These are phyloP conservation scores for Ballota nigra DNA, from an alignment of 257 asterid species.

Conservation along the genomic window DNA sequence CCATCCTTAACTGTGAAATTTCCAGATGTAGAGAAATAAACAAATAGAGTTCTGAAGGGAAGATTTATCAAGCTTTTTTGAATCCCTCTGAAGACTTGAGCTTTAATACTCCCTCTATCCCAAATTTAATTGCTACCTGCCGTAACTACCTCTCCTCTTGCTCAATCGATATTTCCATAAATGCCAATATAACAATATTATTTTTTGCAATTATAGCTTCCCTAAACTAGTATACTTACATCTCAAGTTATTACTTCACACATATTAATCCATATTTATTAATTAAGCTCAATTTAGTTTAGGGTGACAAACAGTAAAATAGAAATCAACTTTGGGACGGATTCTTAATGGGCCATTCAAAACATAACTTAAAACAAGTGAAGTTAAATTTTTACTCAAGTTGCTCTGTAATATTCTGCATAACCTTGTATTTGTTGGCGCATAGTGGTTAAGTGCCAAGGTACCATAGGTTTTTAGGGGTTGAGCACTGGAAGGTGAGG, in stretches of 20 bases:
- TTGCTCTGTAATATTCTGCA: not conserved
- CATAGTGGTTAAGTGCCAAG: constrained; percentile 11
- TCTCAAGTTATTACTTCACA: no score
- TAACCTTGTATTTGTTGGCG: constrained; percentile 13
- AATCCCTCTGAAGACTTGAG: constrained; percentile 1
- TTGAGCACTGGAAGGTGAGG: not conserved
- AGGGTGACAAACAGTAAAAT: no score
- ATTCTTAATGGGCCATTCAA: not conserved
- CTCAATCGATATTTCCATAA: no score
- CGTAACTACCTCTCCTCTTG: no score
- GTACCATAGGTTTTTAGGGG: not conserved
- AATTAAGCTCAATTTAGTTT: no score
- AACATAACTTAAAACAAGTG: not conserved
- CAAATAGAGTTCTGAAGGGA: not conserved
- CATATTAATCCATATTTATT: no score
- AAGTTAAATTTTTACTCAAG: not conserved
- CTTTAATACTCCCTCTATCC: no score
- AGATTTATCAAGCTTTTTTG: constrained; percentile 12
- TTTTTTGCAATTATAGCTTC: no score
- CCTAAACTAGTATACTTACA: no score
- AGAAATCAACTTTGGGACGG: no score
- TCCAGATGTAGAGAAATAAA: not conserved
- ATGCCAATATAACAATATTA: no score
- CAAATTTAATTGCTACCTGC: no score
- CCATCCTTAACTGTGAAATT: constrained; percentile 6